Evolutionary conservation across 345 rosid genomes (phyloP), one percentile per base, ranked within the genome.

Genomic region (Triadica sebifera): DNA sequence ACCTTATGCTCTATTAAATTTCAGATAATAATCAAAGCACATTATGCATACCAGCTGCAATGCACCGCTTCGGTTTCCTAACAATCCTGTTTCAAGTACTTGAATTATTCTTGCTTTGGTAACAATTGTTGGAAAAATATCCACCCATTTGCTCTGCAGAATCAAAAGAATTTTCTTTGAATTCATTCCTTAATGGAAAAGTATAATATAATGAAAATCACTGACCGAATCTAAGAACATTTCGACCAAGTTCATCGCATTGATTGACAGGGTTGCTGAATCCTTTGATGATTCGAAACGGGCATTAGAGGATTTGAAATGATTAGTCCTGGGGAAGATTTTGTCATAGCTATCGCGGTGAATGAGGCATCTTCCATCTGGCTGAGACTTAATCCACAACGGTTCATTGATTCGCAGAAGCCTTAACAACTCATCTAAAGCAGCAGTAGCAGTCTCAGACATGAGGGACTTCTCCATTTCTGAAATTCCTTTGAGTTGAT

Each of bases 51-150:
- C 98, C 94, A 91, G 79, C 76, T 83, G 89, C 76, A 91, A 67
- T 79, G 69, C 72, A 75, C 84, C 89, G 75, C 46, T 73, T 43
- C 71, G 83, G 62, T 55, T 82, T 39, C 75, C 80, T 8, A 55
- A 1, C 19, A 70, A 51, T 73, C 88, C 86, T 1, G 72, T 51
- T 62, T 84, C 86, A 55, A 88, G 63, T 45, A 65, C 74, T 76
- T 83, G 81, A 60, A 89, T 69, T 56, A 82, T 81, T 49, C 58
- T 75, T 69, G 95, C 90, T 59, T 77, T 75, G 22, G 79, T 83
- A 25, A 91, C 90, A 69, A 89, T 83, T n/a, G 94, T 88, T 43
- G 91, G 91, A 67, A 93, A 93, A 19, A 88, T 73, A 45, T 86
- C 87, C 50, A 68, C 45, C 94, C 97, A 87, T 73, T 85, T 85